Evolutionary conservation across 768 basidiomycete genomes (phyloP).

Genomic region (Cystobasidium tubakii): DNA sequence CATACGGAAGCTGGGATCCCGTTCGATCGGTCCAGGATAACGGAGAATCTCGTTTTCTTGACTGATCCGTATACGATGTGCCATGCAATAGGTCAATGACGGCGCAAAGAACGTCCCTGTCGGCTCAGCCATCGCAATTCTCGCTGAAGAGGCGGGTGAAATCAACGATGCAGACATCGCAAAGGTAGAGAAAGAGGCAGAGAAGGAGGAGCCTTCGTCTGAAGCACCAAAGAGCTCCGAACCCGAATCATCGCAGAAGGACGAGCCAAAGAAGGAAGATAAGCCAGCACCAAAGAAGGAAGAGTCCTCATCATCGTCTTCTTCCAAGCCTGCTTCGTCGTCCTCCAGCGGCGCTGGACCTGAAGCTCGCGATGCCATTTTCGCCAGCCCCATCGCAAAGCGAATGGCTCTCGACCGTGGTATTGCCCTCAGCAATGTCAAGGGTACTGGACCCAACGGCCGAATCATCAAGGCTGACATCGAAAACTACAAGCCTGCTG

Average conservation of each 20-base stretch:
- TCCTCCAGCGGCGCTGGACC: conserved; percentile 43
- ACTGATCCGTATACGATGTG: conserved; percentile 28
- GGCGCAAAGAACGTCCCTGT: conserved; percentile 82
- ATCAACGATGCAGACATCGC: conserved; percentile 66
- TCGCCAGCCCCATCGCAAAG: conserved; percentile 91
- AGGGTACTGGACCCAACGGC: conserved; percentile 87
- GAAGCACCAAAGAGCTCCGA: conserved; percentile 5
- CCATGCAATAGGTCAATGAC: conserved; percentile 59
- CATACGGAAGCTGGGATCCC: background rate
- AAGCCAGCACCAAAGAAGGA: conserved; percentile 45
- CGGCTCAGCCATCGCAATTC: conserved; percentile 80
- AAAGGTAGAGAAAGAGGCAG: conserved; percentile 49
- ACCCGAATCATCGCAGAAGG: conserved; percentile 28
- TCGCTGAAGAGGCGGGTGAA: conserved; percentile 94
- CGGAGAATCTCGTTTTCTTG: background rate
- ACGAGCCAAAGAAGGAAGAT: conserved; percentile 51
- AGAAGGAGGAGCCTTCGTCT: conserved; percentile 30
- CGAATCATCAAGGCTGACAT: conserved; percentile 92
- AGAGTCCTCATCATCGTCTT: conserved; percentile 15
- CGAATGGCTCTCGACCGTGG: conserved; percentile 93
- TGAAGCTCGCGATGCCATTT: conserved; percentile 62
- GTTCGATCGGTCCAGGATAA: background rate
- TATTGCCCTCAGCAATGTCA: conserved; percentile 78
- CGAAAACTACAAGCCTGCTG: conserved; percentile 72
- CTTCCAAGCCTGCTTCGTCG: conserved; percentile 33